These are phyloP conservation scores for Cystofilobasidium capitatum DNA, from an alignment of 768 basidiomycete genomes.

Conservation along the genomic window DNA sequence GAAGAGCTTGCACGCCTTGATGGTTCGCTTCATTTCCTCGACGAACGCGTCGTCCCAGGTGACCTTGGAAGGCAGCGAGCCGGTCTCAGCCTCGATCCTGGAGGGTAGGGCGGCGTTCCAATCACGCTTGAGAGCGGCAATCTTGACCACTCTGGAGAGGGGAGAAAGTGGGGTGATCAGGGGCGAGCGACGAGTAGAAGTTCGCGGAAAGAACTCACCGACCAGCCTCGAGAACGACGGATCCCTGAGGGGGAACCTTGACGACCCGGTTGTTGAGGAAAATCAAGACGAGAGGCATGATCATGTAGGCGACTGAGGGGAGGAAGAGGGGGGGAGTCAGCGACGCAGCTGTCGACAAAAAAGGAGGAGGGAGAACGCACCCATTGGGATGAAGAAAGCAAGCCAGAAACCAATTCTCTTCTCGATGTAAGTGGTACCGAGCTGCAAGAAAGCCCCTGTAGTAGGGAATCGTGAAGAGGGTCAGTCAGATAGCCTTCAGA, in stretches of 20 bases:
- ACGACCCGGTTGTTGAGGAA: slow-evolving; percentile 28
- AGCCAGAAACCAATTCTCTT: slow-evolving; percentile 39
- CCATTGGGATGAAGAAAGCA: slow-evolving; percentile 33
- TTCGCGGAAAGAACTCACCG: slow-evolving; percentile 31
- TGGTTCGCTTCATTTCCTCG: slow-evolving; percentile 34
- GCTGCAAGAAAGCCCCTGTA: slow-evolving; percentile 1
- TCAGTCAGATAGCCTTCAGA: slow-evolving; percentile 30
- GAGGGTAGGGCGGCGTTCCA: slow-evolving; percentile 35
- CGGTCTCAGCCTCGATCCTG: slow-evolving; percentile 28
- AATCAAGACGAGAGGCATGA: slow-evolving; percentile 37
- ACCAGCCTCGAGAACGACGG: slow-evolving; percentile 35
- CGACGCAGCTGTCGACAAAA: not conserved
- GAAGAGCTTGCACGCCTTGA: slow-evolving; percentile 30
- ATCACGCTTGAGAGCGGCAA: slow-evolving; percentile 29
- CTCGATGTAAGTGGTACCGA: slow-evolving; percentile 36
- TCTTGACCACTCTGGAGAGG: slow-evolving; percentile 14
- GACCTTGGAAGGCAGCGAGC: not conserved
- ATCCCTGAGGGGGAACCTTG: slow-evolving; percentile 35
- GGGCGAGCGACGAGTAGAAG: slow-evolving; percentile 37
- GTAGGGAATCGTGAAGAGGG: too few species aligned
- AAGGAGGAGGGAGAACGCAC: slow-evolving; percentile 33
- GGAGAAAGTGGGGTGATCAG: slow-evolving; percentile 31
- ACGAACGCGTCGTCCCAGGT: slow-evolving; percentile 37
- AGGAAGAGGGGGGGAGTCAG: not conserved
- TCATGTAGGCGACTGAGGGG: not conserved